Conservation (phyloP, 2,329 filamentous ascomycete species). For the Phoma herbarum region DNA sequence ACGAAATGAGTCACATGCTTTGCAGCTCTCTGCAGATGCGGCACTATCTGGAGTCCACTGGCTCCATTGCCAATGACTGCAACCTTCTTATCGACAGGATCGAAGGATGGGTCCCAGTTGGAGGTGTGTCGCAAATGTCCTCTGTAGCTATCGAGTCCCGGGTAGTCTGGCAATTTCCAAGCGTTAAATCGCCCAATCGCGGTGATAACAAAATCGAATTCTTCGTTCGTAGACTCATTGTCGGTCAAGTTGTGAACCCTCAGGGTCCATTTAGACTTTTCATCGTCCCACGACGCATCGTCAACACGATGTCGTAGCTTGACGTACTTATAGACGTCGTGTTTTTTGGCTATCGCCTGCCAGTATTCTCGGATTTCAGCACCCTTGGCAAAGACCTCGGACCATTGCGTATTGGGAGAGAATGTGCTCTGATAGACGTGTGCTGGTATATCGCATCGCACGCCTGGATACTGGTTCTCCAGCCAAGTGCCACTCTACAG, state of each 20-base stretch:
- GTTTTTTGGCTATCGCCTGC: constrained; percentile 51
- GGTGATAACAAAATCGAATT: constrained; percentile 51
- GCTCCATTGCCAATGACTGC: constrained; percentile 72
- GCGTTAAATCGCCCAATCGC: constrained; percentile 45
- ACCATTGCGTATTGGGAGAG: constrained; percentile 56
- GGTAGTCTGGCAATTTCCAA: constrained; percentile 45
- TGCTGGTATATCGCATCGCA: constrained; percentile 44
- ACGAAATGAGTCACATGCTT: constrained; percentile 61
- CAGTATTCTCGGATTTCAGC: constrained; percentile 56
- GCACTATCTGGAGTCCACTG: constrained; percentile 69
- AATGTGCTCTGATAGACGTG: constrained; percentile 56
- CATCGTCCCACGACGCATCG: constrained; percentile 52
- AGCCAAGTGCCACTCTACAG: constrained; percentile 46
- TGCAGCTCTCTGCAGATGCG: constrained; percentile 65
- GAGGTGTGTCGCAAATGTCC: constrained; percentile 44
- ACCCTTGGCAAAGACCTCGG: constrained; percentile 52
- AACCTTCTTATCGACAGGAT: constrained; percentile 64
- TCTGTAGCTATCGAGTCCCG: constrained; percentile 40
- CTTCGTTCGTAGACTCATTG: constrained; percentile 30
- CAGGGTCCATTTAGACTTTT: constrained; percentile 66
- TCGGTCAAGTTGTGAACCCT: constrained; percentile 62
- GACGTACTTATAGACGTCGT: constrained; percentile 51
- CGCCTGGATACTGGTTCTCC: constrained; percentile 49
- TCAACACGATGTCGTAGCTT: constrained; percentile 51
- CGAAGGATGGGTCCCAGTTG: constrained; percentile 53